Evolutionary conservation across 129 eudicot species (phyloP).

Genomic region (Centrapalus pauciflorus): DNA sequence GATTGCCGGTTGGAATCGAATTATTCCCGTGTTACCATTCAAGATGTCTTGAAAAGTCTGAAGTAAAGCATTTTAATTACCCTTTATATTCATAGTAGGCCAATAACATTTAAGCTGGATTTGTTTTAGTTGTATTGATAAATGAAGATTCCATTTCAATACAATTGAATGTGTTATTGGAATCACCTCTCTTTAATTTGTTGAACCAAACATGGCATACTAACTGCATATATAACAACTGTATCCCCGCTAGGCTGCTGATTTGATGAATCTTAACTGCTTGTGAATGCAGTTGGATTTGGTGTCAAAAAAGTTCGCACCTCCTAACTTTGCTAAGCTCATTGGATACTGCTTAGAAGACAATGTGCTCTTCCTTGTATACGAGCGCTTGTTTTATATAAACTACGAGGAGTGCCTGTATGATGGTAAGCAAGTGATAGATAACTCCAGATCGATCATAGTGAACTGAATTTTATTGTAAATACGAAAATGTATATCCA

Average conservation of each 20-base stretch:
- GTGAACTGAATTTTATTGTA: not conserved
- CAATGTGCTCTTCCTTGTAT: constrained; percentile 63
- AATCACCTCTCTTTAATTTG: no score
- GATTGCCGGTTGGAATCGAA: constrained; percentile 13
- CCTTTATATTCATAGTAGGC: no score
- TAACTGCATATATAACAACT: not conserved
- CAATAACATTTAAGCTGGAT: not conserved
- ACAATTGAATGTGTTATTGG: not conserved
- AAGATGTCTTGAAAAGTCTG: not conserved
- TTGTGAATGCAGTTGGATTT: constrained; percentile 86
- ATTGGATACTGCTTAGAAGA: constrained; percentile 79
- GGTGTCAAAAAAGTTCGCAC: constrained; percentile 64
- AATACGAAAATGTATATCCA: no score
- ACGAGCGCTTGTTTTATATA: constrained; percentile 64
- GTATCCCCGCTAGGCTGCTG: not conserved
- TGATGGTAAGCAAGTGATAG: constrained; percentile 15
- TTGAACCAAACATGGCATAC: no score
- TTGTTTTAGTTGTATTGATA: not conserved
- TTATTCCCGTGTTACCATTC: not conserved
- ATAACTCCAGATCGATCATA: no score
- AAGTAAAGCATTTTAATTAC: not conserved
- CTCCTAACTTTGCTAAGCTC: constrained; percentile 69
- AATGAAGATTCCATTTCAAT: not conserved
- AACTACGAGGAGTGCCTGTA: constrained; percentile 43
- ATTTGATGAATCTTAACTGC: not conserved